Percentiles rank a stretch among this genome's conserved stretches.
Evolutionary conservation across 2,329 filamentous ascomycete genomes (phyloP).

Genomic region (Pseudocercospora eumusae): DNA sequence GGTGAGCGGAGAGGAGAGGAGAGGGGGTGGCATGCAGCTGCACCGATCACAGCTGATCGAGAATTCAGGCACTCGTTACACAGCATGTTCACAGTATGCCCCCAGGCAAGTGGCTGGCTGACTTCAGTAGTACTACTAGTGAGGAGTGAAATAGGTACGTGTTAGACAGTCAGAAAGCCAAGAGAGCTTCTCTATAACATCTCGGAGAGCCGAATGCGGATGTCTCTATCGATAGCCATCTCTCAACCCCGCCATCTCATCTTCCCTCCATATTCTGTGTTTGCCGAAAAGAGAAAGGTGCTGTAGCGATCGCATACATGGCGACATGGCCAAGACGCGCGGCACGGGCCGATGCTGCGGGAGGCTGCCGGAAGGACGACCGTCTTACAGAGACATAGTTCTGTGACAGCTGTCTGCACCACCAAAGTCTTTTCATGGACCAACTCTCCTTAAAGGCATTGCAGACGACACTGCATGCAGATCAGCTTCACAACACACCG

Average conservation of each 20-base stretch:
- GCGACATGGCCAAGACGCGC: neutral
- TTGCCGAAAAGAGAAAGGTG: neutral
- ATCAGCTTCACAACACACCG: neutral
- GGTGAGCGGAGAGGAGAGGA: neutral
- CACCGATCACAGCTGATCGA: neutral
- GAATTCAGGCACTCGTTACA: neutral
- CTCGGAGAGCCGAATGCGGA: conserved; percentile 1
- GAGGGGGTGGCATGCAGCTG: neutral
- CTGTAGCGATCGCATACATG: neutral
- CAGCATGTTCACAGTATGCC: too few relatives aligned
- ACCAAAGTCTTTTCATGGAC: neutral
- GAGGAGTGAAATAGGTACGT: neutral
- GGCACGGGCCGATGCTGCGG: neutral
- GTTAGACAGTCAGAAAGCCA: neutral
- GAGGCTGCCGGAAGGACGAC: neutral
- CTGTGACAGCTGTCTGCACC: neutral
- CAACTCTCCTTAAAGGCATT: neutral
- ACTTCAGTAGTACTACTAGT: too few relatives aligned
- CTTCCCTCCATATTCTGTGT: neutral
- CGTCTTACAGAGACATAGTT: neutral
- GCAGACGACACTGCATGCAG: conserved; percentile 3
- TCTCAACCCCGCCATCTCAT: neutral
- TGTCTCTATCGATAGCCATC: neutral
- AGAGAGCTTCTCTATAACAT: neutral
- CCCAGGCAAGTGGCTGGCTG: too few relatives aligned